Evolutionary conservation across 106 monocot species (phyloP).

Genomic region (Apostasia ramifera): DNA sequence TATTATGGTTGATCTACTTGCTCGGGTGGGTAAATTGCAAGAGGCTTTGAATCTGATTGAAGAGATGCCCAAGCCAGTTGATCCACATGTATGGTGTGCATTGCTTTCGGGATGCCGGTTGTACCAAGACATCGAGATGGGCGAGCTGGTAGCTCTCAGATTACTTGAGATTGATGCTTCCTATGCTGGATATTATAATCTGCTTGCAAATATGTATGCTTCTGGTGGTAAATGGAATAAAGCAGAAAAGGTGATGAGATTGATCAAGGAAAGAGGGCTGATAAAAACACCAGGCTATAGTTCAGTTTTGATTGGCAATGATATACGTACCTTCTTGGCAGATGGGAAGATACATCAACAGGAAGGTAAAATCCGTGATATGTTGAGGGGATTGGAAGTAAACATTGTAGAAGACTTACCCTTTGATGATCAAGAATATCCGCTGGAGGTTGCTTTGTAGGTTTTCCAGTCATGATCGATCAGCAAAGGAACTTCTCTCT

Average conservation of each 20-base stretch:
- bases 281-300: constrained; percentile 39
- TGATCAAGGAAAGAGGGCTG: constrained; percentile 19
- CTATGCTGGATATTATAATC: constrained; percentile 44
- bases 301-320: constrained; percentile 29
- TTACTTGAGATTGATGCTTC: constrained; percentile 29
- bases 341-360: constrained; percentile 10
- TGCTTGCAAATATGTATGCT: constrained; percentile 42
- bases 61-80: constrained; percentile 8
- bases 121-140: constrained; percentile 32
- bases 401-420: constrained; percentile 18
- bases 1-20: constrained; percentile 59
- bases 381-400: constrained; percentile 9
- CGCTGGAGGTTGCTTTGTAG: neutral
- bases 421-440: neutral
- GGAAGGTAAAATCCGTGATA: constrained; percentile 3
- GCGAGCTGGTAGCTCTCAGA: constrained; percentile 36
- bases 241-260: constrained; percentile 18
- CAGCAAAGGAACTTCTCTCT: too few species aligned
- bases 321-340: constrained; percentile 24
- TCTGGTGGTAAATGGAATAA: constrained; percentile 41
- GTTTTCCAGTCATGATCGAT: neutral
- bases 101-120: constrained; percentile 60
- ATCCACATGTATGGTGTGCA: constrained; percentile 45
- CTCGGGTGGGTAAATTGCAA: constrained; percentile 33
- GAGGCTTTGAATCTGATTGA: constrained; percentile 45